These are phyloP conservation scores for Castanospermum australe DNA, from an alignment of 306 rosid species.

Conservation along the genomic window DNA sequence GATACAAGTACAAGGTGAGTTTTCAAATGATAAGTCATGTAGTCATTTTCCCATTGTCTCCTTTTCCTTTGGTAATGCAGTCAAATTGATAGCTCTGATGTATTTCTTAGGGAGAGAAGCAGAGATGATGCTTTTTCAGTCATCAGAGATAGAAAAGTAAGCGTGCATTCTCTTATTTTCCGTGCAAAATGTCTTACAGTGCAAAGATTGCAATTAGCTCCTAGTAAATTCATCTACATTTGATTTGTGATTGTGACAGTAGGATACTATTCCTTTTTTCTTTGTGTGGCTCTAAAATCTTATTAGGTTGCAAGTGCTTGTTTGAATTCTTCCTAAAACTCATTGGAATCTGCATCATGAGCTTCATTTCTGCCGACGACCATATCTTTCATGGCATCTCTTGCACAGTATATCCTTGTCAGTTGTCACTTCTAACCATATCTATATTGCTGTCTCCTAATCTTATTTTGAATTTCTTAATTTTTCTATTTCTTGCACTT, in stretches of 20 bases:
- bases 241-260: not conserved
- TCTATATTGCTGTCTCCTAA: not conserved
- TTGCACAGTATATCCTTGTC: not conserved
- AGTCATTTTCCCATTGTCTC: not conserved
- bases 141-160: slow-evolving; percentile 64
- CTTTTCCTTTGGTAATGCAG: not conserved
- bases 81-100: not conserved
- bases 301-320: not conserved
- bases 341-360: not conserved
- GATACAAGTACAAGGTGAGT: slow-evolving; percentile 52
- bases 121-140: slow-evolving; percentile 42
- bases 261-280: not conserved
- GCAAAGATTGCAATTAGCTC: not conserved
- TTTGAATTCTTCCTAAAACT: not conserved
- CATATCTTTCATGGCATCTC: not conserved
- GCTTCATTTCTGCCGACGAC: not conserved
- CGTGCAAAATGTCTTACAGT: not conserved
- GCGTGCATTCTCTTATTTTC: not conserved
- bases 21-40: not conserved
- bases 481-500: not conserved
- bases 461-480: not conserved
- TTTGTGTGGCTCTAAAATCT: not conserved
- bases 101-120: slow-evolving; percentile 47
- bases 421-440: not conserved
- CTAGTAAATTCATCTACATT: not conserved